A percentile compares a stretch with the other conserved stretches of the same genome.
Evolutionary conservation across 2,329 filamentous ascomycete genomes (phyloP).

Genomic region (Colletotrichum orbiculare): DNA sequence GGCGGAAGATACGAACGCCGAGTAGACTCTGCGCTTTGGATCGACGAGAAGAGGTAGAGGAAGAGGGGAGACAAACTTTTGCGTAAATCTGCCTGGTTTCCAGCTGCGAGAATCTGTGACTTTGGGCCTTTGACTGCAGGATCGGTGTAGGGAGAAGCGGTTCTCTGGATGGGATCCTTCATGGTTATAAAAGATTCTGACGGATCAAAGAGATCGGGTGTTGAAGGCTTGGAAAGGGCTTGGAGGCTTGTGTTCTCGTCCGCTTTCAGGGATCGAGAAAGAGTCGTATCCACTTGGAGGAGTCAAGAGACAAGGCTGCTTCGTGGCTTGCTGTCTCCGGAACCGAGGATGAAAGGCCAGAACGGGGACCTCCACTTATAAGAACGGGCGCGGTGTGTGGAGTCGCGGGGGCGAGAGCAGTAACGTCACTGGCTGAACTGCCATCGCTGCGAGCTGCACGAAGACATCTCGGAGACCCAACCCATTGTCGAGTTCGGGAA

Average conservation of each 20-base stretch:
- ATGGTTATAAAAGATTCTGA: slow-evolving; percentile 48
- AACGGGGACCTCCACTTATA: slow-evolving; percentile 35
- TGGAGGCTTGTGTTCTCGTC: slow-evolving; percentile 35
- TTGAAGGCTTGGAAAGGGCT: slow-evolving; percentile 34
- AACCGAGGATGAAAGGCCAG: slow-evolving; percentile 35
- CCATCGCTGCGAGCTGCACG: slow-evolving; percentile 31
- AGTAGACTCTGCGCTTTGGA: slow-evolving; percentile 18
- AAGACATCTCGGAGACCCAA: slow-evolving; percentile 34
- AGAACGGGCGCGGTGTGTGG: slow-evolving; percentile 34
- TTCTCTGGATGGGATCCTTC: slow-evolving; percentile 53
- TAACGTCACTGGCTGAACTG: slow-evolving; percentile 20
- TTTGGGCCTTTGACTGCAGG: slow-evolving; percentile 53
- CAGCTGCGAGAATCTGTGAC: slow-evolving; percentile 50
- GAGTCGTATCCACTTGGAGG: slow-evolving; percentile 31
- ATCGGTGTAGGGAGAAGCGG: slow-evolving; percentile 52
- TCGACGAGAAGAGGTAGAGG: background rate
- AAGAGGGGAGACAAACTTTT: slow-evolving; percentile 50
- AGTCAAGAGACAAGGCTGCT: slow-evolving; percentile 30
- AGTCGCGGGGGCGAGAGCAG: slow-evolving; percentile 32
- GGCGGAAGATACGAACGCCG: slow-evolving; percentile 35
- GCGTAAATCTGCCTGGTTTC: slow-evolving; percentile 49
- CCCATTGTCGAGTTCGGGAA: slow-evolving; percentile 32
- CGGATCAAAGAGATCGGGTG: slow-evolving; percentile 26
- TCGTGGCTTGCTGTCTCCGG: slow-evolving; percentile 30
- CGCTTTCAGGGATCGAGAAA: slow-evolving; percentile 35